A percentile compares a stretch with the other conserved stretches of the same genome.
phyloP scores from a whole-genome alignment of 2,329 filamentous ascomycete genomes.

The Fusarium mundagurra region DNA sequence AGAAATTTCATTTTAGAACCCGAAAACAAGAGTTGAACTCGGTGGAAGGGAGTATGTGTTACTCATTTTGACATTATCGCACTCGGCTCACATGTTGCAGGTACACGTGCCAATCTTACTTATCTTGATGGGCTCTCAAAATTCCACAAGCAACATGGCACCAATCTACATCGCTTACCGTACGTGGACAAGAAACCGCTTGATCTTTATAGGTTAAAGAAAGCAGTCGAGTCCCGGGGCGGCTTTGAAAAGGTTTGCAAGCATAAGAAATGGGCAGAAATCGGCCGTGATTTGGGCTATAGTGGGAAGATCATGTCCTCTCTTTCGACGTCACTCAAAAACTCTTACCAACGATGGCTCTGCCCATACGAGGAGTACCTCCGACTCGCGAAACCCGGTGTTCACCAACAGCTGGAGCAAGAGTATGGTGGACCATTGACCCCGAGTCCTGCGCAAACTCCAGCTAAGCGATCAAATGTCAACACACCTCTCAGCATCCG shows the following conservation, averaged over 20 bases:
- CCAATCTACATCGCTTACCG: constrained; percentile 90
- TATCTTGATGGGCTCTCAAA: constrained; percentile 95
- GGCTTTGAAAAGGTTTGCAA: constrained; percentile 98
- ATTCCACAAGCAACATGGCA: constrained; percentile 97
- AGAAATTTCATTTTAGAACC: constrained; percentile 97
- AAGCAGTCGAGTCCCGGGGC: constrained; percentile 92
- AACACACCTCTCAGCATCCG: constrained; percentile 68
- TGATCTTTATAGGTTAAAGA: constrained; percentile 95
- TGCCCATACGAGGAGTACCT: constrained; percentile 97
- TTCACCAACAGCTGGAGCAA: constrained; percentile 94
- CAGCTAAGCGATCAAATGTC: constrained; percentile 72
- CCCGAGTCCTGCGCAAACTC: constrained; percentile 74
- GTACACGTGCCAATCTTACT: constrained; percentile 92
- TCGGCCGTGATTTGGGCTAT: constrained; percentile 94
- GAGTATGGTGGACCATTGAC: constrained; percentile 94
- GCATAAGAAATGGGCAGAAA: constrained; percentile 98
- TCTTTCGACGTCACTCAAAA: constrained; percentile 95
- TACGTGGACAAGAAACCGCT: constrained; percentile 98
- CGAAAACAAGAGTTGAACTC: constrained; percentile 97
- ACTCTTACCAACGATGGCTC: constrained; percentile 97
- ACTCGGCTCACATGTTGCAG: constrained; percentile 60
- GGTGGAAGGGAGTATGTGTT: constrained; percentile 88
- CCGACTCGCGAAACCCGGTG: constrained; percentile 87
- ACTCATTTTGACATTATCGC: neutral
- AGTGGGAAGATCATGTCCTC: constrained; percentile 99